Base-by-base conservation (phyloP, 306 rosid genomes). In the Fragaria nilgerrensis region DNA sequence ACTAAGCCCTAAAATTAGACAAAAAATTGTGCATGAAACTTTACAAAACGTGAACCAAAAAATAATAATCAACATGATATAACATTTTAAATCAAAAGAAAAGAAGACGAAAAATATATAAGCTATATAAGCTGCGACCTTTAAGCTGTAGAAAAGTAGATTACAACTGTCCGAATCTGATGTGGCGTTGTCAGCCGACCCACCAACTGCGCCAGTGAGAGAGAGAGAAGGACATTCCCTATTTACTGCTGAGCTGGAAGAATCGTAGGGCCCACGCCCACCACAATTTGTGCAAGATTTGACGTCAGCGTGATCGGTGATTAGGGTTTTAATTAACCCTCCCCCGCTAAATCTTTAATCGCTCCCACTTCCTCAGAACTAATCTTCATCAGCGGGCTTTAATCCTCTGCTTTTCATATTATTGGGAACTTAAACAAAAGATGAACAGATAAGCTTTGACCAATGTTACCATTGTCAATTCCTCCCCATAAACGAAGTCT, bases 151-250 rank as follows among this genome's bases (percentile, higher is more conserved):
- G 37, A 27, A 20, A 25, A 59, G 68, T 34, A 66, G 59, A 68
- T 58, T 77, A 70, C 72, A 68, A 68, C 49, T 58, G 79, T 73
- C 32, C 2, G 50, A 56, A 37, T 72, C 47, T 41, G 79, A 73
- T 22, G 73, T 68, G 68, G 76, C 73, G 48, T 5, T 77, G 76
- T 77, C 73, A 58, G 62, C 68, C 65, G 68, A 77, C 82, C 63
- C 68, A 73, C 82, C 73, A 59, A 48, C 76, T 56, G 58, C 39
- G 59, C 66, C 78, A 72, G 36, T 32, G 78, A 44, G 43, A 19
- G 52, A 19, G 6, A 48, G 76, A 72, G 47, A 74, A 68, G 62
- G 69, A 82, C 82, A 58, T 68, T 77, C 52, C 32, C 10, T 10
- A 68, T 49, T 78, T 22, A 77, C 49, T 11, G 45, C 41, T 11